Conservation (phyloP, 371 early-diverging fungal genomes). For the Haplosporangium sp. region DNA sequence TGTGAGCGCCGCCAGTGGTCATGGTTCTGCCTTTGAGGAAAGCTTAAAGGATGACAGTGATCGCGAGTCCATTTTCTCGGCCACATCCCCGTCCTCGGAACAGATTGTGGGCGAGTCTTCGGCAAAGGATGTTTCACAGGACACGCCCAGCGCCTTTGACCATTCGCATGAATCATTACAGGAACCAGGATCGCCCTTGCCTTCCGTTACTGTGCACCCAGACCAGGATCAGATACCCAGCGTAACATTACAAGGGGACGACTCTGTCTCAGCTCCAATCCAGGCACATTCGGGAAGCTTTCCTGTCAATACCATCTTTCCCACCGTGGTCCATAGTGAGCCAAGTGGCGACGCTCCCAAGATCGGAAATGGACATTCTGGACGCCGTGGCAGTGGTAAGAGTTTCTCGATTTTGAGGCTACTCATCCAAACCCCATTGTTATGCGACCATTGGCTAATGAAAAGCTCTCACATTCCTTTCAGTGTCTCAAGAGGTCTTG, state of each 20-base stretch:
- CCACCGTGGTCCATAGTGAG: conserved; percentile 38
- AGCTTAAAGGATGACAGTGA: conserved; percentile 53
- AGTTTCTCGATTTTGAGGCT: too few species aligned
- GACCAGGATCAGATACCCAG: conserved; percentile 7
- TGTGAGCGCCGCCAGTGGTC: conserved; percentile 57
- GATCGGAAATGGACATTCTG: neutral
- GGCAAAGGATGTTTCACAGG: conserved; percentile 1
- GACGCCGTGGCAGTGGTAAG: conserved; percentile 44
- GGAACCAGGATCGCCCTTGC: conserved; percentile 37
- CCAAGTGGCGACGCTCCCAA: neutral
- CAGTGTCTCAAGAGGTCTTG: conserved; percentile 24
- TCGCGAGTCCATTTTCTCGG: conserved; percentile 33
- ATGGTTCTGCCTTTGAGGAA: conserved; percentile 55
- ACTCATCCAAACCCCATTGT: neutral
- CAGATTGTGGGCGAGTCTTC: conserved; percentile 14
- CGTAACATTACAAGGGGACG: neutral
- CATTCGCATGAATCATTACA: conserved; percentile 37
- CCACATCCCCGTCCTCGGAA: conserved; percentile 14
- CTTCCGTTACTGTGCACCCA: conserved; percentile 11
- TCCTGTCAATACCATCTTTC: conserved; percentile 38
- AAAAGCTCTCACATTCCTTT: neutral
- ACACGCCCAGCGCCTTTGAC: conserved; percentile 43
- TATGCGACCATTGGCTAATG: neutral
- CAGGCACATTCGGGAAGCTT: neutral
- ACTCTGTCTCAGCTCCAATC: neutral